phyloP scores from a whole-genome alignment of 805 yeast genomes.

The Nakazawaea populi region DNA sequence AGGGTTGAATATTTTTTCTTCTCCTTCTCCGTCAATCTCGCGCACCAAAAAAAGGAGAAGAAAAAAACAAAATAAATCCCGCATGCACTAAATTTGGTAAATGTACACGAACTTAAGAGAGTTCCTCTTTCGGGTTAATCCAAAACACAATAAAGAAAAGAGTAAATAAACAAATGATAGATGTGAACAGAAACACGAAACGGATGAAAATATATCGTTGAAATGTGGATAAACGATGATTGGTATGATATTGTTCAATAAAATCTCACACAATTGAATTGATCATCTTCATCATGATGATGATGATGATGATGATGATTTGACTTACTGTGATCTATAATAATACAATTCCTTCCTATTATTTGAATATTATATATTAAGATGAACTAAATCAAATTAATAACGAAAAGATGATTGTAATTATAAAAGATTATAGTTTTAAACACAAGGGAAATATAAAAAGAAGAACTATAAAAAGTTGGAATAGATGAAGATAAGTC shows the following conservation, averaged over 20 bases:
- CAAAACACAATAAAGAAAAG: neutral
- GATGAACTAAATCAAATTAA: neutral
- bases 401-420: neutral
- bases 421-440: neutral
- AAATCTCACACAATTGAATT: too few species aligned
- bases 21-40: neutral
- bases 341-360: constrained; percentile 1
- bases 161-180: too few species aligned
- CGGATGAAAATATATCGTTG: too few species aligned
- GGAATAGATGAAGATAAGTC: neutral
- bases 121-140: neutral
- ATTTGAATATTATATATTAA: neutral
- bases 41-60: neutral
- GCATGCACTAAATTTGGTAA: neutral
- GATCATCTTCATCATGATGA: too few species aligned
- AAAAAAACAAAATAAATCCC: neutral
- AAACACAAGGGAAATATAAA: neutral
- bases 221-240: too few species aligned
- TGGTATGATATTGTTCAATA: too few species aligned
- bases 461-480: neutral
- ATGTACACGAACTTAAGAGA: neutral
- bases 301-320: too few species aligned
- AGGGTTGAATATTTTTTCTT: too few species aligned
- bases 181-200: too few species aligned
- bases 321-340: constrained; percentile 1